These are phyloP conservation scores for Zangia roseola DNA, from an alignment of 768 basidiomycete genomes.

Conservation along the genomic window DNA sequence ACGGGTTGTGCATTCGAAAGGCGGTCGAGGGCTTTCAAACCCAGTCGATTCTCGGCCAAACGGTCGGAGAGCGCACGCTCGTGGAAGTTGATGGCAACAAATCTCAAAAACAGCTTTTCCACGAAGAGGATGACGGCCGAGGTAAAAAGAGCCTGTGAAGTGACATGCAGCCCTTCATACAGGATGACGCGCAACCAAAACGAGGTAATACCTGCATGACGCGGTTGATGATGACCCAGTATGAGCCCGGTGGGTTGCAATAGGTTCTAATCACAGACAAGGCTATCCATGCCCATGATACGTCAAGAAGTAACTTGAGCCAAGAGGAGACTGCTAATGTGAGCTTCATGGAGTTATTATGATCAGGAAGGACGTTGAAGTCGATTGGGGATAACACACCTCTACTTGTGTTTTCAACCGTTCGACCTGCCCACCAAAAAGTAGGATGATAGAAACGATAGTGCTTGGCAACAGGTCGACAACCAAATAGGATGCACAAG, in stretches of 20 bases:
- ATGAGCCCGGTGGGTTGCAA: slow-evolving; percentile 58
- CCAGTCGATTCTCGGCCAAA: slow-evolving; percentile 65
- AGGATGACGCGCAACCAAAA: not conserved
- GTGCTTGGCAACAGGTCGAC: slow-evolving; percentile 63
- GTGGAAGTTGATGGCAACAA: slow-evolving; percentile 81
- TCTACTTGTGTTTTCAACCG: slow-evolving; percentile 67
- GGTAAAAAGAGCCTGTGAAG: slow-evolving; percentile 44
- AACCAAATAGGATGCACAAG: slow-evolving; percentile 57
- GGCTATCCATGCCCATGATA: slow-evolving; percentile 73
- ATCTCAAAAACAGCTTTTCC: slow-evolving; percentile 65
- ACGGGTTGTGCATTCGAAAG: slow-evolving; percentile 64
- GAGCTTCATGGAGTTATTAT: slow-evolving; percentile 42
- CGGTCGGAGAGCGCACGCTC: slow-evolving; percentile 74
- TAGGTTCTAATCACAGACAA: slow-evolving; percentile 59
- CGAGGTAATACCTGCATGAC: slow-evolving; percentile 57
- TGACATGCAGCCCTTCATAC: slow-evolving; percentile 5
- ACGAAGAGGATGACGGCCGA: slow-evolving; percentile 43
- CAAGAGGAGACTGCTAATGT: slow-evolving; percentile 66
- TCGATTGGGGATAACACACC: slow-evolving; percentile 36
- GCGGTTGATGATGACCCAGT: slow-evolving; percentile 69
- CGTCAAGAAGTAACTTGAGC: slow-evolving; percentile 67
- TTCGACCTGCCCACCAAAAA: slow-evolving; percentile 63
- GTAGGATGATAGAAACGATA: slow-evolving; percentile 49
- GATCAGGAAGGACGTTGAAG: slow-evolving; percentile 1
- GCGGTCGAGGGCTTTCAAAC: slow-evolving; percentile 66